Base-by-base conservation (phyloP, 306 rosid genomes). In the Inga oerstediana region DNA sequence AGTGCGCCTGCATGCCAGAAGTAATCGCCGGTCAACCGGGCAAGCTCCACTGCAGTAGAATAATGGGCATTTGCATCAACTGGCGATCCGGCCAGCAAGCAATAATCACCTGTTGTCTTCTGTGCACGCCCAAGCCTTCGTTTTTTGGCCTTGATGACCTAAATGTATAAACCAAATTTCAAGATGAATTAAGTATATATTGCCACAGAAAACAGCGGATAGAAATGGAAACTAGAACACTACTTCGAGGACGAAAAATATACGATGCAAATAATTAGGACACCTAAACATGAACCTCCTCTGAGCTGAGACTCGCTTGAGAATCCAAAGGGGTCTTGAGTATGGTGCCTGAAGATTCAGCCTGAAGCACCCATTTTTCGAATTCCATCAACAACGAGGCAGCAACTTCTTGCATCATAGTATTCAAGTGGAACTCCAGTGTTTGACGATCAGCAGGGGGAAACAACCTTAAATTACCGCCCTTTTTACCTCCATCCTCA, bases 231-330 rank as follows among this genome's bases (percentile, higher is more conserved):
- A 27, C 72, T 35, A 41, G 44, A 68, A 81, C 68, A 69, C 62
- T 58, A 58, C 77, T 75, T 54, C 30, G 62, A 20, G 24, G 61
- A 72, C 17, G 7, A 45, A 59, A 77, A 27, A 52, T 15, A 77
- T 52, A 61, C 52, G 30, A 78, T 48, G 59, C 81, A 83, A 74
- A 78, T 86, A 83, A 83, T 86, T 87, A 89, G 92, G 93, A 96
- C 95, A 94, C 99, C 99, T 94, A 96, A 91, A 96, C 91, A 91
- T 96, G 95, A 92, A 96, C 98, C 99, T 96, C 98, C 98, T 96
- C 99, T 92, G 99, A 96, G 94, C 94, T 94, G 93, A 96, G 98
- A 96, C 97, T 94, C 51, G 99, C 97, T 91, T 96, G 99, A 80
- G 98, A 96, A 90, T 96, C 99, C 83, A 96, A 85, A 4, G 99